phyloP scores from a whole-genome alignment of 352 stramenopile species.

The Globisporangium cylindrosporum region DNA sequence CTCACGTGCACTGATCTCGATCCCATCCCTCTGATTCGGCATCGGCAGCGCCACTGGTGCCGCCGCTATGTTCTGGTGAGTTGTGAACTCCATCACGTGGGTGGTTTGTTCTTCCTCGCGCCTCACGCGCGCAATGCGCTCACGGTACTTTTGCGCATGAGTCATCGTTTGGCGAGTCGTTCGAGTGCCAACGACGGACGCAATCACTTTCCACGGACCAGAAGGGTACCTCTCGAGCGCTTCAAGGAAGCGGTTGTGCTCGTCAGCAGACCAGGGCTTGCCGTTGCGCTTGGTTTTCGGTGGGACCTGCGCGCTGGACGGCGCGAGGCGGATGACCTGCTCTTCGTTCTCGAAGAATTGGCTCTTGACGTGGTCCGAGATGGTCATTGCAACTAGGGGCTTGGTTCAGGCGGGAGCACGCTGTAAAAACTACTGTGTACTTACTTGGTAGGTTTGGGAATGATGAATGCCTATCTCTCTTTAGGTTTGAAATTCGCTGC shows the following conservation, averaged over 20 bases:
- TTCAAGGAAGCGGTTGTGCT: conserved; percentile 38
- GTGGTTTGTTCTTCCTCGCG: conserved; percentile 18
- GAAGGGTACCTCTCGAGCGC: conserved; percentile 30
- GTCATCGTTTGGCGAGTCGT: conserved; percentile 33
- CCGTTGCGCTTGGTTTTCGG: conserved; percentile 20
- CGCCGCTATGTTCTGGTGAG: conserved; percentile 1
- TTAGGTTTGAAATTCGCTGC: too few relatives aligned
- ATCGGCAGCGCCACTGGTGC: background rate
- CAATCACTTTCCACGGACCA: conserved; percentile 29
- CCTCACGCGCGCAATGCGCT: conserved; percentile 32
- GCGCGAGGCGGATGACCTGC: conserved; percentile 11
- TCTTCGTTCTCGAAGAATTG: conserved; percentile 14
- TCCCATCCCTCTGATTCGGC: background rate
- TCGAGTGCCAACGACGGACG: conserved; percentile 24
- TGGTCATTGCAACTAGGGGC: background rate
- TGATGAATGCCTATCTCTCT: background rate
- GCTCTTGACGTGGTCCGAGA: conserved; percentile 12
- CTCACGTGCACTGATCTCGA: background rate
- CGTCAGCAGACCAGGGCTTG: conserved; percentile 29
- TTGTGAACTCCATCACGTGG: background rate
- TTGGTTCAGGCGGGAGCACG: background rate
- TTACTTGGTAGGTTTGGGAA: background rate
- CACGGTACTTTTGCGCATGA: conserved; percentile 38
- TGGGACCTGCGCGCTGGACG: background rate
- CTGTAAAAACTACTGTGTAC: background rate